Evolutionary conservation across 2,329 filamentous ascomycete genomes (phyloP).

Genomic region (Teratosphaeria viscida): DNA sequence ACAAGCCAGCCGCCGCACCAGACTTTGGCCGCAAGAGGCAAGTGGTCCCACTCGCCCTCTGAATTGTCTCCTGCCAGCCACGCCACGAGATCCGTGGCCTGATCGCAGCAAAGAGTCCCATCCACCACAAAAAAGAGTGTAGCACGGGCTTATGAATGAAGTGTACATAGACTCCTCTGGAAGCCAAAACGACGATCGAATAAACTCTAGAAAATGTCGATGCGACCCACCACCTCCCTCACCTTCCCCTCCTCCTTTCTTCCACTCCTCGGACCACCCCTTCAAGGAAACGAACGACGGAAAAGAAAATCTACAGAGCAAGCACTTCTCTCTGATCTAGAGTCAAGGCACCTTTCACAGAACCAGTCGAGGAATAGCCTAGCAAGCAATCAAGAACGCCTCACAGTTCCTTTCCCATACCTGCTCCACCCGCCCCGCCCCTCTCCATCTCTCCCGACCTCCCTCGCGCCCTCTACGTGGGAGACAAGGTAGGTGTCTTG

Average conservation of each 20-base stretch:
- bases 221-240: background rate
- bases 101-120: background rate
- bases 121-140: background rate
- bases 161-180: background rate
- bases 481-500: too few species aligned
- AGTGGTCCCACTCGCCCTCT: constrained; percentile 4
- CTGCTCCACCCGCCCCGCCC: too few species aligned
- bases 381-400: too few species aligned
- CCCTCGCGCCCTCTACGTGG: too few species aligned
- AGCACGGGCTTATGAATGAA: background rate
- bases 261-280: too few species aligned
- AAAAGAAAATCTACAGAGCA: too few species aligned
- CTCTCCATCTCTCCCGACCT: too few species aligned
- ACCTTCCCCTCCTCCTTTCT: background rate
- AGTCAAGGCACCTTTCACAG: too few species aligned
- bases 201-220: background rate
- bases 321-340: too few species aligned
- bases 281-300: too few species aligned
- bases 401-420: too few species aligned
- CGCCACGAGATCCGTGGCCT: background rate
- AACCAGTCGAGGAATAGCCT: too few species aligned
- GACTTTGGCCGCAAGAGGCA: constrained; percentile 28
- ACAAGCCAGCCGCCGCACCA: constrained; percentile 26
- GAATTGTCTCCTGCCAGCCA: background rate
- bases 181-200: background rate